Evolutionary conservation across 2,329 filamentous ascomycete genomes (phyloP).

Genomic region (Exophiala mesophila): DNA sequence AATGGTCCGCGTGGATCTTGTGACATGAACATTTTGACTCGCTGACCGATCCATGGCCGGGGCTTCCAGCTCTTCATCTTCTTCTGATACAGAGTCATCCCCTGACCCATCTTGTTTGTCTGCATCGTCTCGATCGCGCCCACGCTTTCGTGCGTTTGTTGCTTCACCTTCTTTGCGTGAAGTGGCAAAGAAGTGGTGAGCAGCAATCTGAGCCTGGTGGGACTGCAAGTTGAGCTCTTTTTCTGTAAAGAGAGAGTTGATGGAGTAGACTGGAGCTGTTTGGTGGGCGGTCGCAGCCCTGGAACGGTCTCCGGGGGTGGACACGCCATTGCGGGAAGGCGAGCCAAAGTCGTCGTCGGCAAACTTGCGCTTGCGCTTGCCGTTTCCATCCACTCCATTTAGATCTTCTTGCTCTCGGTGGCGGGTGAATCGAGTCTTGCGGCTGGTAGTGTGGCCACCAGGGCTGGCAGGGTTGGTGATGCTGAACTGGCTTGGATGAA

Average conservation of each 20-base stretch:
- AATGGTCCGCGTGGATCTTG: conserved; percentile 48
- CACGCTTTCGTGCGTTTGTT: conserved; percentile 30
- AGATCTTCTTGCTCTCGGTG: conserved; percentile 52
- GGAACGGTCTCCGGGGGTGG: conserved; percentile 50
- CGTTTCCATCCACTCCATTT: conserved; percentile 45
- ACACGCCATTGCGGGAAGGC: conserved; percentile 48
- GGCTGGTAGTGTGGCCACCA: conserved; percentile 54
- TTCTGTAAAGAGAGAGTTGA: conserved; percentile 62
- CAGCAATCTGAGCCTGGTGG: conserved; percentile 56
- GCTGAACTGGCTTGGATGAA: conserved; percentile 63
- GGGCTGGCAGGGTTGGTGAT: conserved; percentile 61
- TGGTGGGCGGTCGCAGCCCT: conserved; percentile 50
- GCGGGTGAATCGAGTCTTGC: conserved; percentile 59
- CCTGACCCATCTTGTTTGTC: conserved; percentile 36
- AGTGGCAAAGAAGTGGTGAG: conserved; percentile 55
- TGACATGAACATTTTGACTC: conserved; percentile 54
- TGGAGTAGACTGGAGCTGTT: conserved; percentile 55
- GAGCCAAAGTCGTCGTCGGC: conserved; percentile 56
- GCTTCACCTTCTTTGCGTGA: conserved; percentile 36
- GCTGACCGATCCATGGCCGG: conserved; percentile 58
- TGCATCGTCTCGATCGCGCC: conserved; percentile 33
- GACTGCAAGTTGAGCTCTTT: conserved; percentile 61
- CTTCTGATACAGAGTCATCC: conserved; percentile 40
- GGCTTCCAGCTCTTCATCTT: conserved; percentile 38
- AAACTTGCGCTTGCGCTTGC: conserved; percentile 56